phyloP scores from a whole-genome alignment of 2,329 filamentous ascomycete genomes.

The Colletotrichum lentis region DNA sequence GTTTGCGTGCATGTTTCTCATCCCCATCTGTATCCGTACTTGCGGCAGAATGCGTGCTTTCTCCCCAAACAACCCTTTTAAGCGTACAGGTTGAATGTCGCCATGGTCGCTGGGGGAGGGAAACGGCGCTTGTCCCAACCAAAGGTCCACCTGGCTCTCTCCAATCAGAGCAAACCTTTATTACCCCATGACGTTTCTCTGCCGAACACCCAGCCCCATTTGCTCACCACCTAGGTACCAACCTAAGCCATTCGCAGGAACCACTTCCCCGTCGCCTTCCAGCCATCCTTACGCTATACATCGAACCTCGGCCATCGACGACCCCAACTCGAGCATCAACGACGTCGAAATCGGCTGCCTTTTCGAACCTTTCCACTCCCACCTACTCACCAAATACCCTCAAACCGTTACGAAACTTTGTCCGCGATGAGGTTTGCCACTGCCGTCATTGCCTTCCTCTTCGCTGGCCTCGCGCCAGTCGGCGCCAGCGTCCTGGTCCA shows the following conservation, averaged over 20 bases:
- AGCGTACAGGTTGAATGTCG: constrained; percentile 16
- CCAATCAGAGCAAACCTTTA: constrained; percentile 35
- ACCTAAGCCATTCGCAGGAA: constrained; percentile 31
- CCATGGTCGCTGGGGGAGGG: constrained; percentile 31
- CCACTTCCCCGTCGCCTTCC: constrained; percentile 29
- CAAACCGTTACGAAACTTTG: constrained; percentile 1
- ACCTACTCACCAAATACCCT: not conserved
- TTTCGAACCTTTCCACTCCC: not conserved
- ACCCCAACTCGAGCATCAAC: constrained; percentile 26
- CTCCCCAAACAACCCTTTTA: no score
- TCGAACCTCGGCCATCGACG: constrained; percentile 27
- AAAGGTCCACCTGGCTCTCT: constrained; percentile 25
- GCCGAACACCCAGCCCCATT: constrained; percentile 35
- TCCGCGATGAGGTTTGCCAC: constrained; percentile 53
- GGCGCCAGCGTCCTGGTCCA: constrained; percentile 58
- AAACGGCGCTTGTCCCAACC: constrained; percentile 35
- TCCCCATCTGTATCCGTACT: not conserved
- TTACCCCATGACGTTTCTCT: constrained; percentile 39
- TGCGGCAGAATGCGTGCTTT: not conserved
- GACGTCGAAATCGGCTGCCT: constrained; percentile 1
- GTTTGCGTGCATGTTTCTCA: not conserved
- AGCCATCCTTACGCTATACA: constrained; percentile 34
- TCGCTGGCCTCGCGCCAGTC: constrained; percentile 56
- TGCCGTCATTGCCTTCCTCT: constrained; percentile 56
- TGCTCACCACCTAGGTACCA: constrained; percentile 29